phyloP scores from a whole-genome alignment of 345 rosid genomes.

The Acer negundo region DNA sequence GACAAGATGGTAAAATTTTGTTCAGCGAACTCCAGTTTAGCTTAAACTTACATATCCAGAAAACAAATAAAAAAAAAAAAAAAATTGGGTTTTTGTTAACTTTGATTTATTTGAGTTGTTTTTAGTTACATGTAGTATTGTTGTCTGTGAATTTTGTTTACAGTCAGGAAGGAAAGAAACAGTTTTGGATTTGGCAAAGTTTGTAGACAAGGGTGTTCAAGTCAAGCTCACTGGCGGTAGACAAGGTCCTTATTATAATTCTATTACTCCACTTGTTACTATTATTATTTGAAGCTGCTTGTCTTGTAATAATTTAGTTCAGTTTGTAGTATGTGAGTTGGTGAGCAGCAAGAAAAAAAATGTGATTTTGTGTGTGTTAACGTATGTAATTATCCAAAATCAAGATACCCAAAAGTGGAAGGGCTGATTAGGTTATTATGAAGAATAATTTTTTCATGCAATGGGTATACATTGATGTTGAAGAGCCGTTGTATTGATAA shows the following conservation, averaged over 20 bases:
- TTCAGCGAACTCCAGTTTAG: neutral
- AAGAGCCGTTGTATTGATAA: neutral
- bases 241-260: conserved; percentile 59
- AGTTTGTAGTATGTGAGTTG: neutral
- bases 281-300: neutral
- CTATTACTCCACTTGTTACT: neutral
- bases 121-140: neutral
- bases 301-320: neutral
- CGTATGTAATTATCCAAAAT: neutral
- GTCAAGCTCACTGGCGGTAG: conserved; percentile 97
- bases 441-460: neutral
- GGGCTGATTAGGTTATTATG: neutral
- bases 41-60: neutral
- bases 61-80: no score
- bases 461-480: neutral
- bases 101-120: neutral
- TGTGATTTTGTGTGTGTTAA: neutral
- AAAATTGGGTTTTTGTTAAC: neutral
- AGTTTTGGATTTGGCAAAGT: conserved; percentile 92
- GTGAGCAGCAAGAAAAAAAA: no score
- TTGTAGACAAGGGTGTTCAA: conserved; percentile 97
- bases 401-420: neutral
- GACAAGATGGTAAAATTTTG: conserved; percentile 14
- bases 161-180: conserved; percentile 98
- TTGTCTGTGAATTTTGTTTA: conserved; percentile 6